Base-by-base conservation (phyloP, 1,139 yeast genomes). In the Dujonia santamariae region DNA sequence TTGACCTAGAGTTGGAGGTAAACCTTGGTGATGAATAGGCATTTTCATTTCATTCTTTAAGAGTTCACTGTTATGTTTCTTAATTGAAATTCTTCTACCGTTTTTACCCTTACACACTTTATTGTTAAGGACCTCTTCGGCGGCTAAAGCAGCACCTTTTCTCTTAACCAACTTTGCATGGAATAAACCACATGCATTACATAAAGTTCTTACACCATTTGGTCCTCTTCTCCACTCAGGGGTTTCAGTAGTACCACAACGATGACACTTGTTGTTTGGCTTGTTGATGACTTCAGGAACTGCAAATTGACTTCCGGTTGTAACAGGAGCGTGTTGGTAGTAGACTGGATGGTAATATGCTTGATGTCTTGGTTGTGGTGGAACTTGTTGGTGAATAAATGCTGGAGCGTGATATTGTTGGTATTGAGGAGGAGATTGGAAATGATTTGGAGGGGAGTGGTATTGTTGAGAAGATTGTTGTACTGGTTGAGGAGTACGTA, bases 181-280 rank as follows among this genome's bases (percentile, higher is more conserved):
- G 54, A 76, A 85, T 33, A 87, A 65, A 0, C 96, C 96, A 60
- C 96, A 87, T 0, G 96, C 95, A 56, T 87, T 87, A 58, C 96
- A 87, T 39, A 87, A 63, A 0, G 95, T 85, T 34, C 94, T 67
- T 11, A 83, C 84, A 0, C 96, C 96, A 41, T 78, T 76, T 2
- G 96, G 96, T 0, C 96, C 96, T 37, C 88, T 70, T 45, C 96
- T 68, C 96, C 96, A 87, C 60, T 87, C 96, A 1, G 96, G 95
- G 1, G 96, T 86, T 41, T 81, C 86, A 3, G 76, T 72, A n/a
- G 85, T 80, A 15, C 83, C 85, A 56, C 96, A 87, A 43, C 65
- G 46, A 33, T 59, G 64, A 40, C 65, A 59, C 44, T 57, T 61
- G 40, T 65, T 63, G 22, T 53, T 50, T 8, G 67, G 67, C 40